These are phyloP conservation scores for Trichoderma reesei DNA, from an alignment of 495 filamentous ascomycete species.

Conservation along the genomic window DNA sequence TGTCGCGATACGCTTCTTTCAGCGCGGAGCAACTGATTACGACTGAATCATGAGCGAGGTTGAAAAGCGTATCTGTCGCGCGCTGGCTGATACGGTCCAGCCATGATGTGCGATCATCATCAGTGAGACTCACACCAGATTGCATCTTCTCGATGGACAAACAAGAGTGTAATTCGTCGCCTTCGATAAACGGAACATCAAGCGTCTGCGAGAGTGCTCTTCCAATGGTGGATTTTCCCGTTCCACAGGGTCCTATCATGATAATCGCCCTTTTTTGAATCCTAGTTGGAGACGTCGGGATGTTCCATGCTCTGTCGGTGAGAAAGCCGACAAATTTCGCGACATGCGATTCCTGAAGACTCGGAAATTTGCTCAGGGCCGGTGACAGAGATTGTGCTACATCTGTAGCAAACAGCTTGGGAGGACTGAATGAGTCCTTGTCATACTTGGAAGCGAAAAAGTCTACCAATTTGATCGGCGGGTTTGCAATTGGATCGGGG, in stretches of 20 bases:
- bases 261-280: background rate
- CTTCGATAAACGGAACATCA: background rate
- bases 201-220: background rate
- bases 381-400: background rate
- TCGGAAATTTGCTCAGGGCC: background rate
- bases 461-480: constrained; percentile 49
- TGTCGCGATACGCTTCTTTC: background rate
- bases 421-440: constrained; percentile 19
- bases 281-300: background rate
- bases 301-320: background rate
- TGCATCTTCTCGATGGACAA: background rate
- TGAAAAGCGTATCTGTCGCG: background rate
- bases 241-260: background rate
- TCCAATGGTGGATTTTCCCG: background rate
- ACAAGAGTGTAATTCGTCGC: background rate
- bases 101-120: background rate
- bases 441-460: constrained; percentile 43
- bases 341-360: background rate
- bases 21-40: background rate
- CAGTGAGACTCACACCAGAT: background rate
- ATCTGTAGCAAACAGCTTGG: background rate
- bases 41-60: background rate
- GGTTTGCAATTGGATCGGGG: constrained; percentile 42
- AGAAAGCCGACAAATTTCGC: background rate
- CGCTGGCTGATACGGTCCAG: background rate